Evolutionary conservation across 306 rosid species (phyloP).

Genomic region (Delonix regia): DNA sequence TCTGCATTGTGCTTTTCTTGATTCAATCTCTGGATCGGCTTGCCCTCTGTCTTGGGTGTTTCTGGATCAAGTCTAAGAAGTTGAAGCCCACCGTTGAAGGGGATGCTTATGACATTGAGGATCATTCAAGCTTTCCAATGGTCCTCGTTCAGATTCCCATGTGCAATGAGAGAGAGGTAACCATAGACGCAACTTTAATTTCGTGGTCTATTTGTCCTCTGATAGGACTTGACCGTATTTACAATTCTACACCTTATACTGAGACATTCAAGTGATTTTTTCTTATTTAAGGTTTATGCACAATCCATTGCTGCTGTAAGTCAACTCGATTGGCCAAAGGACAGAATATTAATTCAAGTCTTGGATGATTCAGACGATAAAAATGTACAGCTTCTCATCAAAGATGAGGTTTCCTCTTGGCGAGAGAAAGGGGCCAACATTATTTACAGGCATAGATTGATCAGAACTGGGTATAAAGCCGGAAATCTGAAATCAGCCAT

Average conservation of each 20-base stretch:
- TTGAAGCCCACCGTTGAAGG: slow-evolving; percentile 62
- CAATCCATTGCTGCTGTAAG: slow-evolving; percentile 86
- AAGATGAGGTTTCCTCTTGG: slow-evolving; percentile 78
- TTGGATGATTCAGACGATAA: slow-evolving; percentile 87
- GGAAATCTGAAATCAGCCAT: slow-evolving; percentile 95
- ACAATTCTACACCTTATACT: slow-evolving; percentile 21
- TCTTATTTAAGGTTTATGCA: slow-evolving; percentile 64
- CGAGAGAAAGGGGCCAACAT: slow-evolving; percentile 77
- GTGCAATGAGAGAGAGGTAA: slow-evolving; percentile 99
- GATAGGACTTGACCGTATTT: neutral
- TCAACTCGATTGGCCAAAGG: slow-evolving; percentile 92
- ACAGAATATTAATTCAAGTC: slow-evolving; percentile 78
- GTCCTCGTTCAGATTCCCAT: too few relatives aligned
- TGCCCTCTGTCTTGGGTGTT: slow-evolving; percentile 79
- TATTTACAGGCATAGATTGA: slow-evolving; percentile 77
- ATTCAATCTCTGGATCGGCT: slow-evolving; percentile 93
- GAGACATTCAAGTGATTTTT: neutral
- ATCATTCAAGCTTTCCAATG: slow-evolving; percentile 71
- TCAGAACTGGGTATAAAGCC: slow-evolving; percentile 92
- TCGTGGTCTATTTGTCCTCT: neutral
- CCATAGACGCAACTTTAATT: slow-evolving; percentile 6
- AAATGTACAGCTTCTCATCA: slow-evolving; percentile 65
- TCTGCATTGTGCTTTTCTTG: slow-evolving; percentile 80
- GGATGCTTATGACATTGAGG: slow-evolving; percentile 65
- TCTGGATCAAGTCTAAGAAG: slow-evolving; percentile 88